A percentile compares a stretch with the other conserved stretches of the same genome.
Evolutionary conservation across 495 filamentous ascomycete genomes (phyloP).

Genomic region (Aspergillus asperescens): DNA sequence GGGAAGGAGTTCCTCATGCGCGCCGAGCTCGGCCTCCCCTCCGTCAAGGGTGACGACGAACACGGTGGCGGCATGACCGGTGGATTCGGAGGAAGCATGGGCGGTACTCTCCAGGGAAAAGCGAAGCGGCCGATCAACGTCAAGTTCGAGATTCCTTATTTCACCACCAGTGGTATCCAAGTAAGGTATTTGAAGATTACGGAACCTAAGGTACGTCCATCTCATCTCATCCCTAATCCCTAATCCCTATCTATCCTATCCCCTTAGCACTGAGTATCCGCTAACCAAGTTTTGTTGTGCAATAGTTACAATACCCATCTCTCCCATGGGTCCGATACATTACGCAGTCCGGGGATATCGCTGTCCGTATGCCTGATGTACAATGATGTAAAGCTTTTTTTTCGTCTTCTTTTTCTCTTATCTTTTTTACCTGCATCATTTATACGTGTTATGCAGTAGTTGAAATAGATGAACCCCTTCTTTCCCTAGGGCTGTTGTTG

Average conservation of each 20-base stretch:
- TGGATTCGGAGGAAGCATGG: slow-evolving; percentile 95
- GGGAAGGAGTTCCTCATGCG: slow-evolving; percentile 99
- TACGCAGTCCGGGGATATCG: slow-evolving; percentile 92
- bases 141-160: slow-evolving; percentile 99
- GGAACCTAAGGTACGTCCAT: slow-evolving; percentile 82
- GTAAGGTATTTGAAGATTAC: slow-evolving; percentile 99
- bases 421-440: slow-evolving; percentile 2
- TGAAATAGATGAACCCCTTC: slow-evolving; percentile 3
- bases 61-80: slow-evolving; percentile 94
- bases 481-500: neutral
- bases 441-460: slow-evolving; percentile 1
- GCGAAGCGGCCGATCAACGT: slow-evolving; percentile 94
- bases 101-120: slow-evolving; percentile 64
- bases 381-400: slow-evolving; percentile 49
- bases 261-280: neutral
- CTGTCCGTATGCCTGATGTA: slow-evolving; percentile 84
- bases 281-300: neutral
- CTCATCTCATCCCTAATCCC: no score
- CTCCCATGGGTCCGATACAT: slow-evolving; percentile 99
- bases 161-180: slow-evolving; percentile 97
- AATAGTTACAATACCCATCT: slow-evolving; percentile 91
- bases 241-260: neutral
- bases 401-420: slow-evolving; percentile 8
- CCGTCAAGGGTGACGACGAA: slow-evolving; percentile 94
- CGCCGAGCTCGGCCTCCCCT: slow-evolving; percentile 91